These are phyloP conservation scores for Cicer chorassanicum DNA, from an alignment of 306 rosid species.

Conservation along the genomic window DNA sequence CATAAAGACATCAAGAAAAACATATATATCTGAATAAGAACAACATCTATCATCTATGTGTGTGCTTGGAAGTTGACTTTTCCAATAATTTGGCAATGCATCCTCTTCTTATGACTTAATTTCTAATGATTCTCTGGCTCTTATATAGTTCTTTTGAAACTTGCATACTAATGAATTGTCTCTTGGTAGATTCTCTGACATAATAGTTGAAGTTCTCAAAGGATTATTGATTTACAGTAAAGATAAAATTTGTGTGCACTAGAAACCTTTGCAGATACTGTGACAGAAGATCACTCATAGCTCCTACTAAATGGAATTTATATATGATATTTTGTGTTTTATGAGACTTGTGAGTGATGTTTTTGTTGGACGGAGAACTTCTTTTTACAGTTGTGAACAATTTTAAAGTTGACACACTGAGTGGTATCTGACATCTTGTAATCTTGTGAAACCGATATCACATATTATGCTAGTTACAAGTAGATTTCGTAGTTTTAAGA, in stretches of 20 bases:
- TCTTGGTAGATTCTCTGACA: neutral
- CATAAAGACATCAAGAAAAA: too few species aligned
- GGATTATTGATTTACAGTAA: conserved; percentile 26
- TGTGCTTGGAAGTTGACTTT: neutral
- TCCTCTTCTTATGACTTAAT: too few species aligned
- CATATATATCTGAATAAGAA: too few species aligned
- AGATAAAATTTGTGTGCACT: conserved; percentile 9
- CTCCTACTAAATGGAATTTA: neutral
- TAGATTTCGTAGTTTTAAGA: too few species aligned
- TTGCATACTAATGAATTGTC: neutral
- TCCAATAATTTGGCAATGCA: too few species aligned
- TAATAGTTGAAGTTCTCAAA: conserved; percentile 1
- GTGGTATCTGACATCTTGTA: too few species aligned
- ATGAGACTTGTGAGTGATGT: conserved; percentile 35
- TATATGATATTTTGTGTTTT: conserved; percentile 21
- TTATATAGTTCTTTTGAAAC: neutral
- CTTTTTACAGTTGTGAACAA: conserved; percentile 6
- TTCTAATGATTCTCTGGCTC: too few species aligned
- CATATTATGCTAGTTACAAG: too few species aligned
- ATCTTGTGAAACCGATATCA: too few species aligned
- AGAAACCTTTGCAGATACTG: conserved; percentile 27
- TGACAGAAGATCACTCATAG: neutral
- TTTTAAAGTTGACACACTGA: neutral
- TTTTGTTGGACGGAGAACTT: conserved; percentile 26
- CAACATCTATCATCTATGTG: too few species aligned